Evolutionary conservation across 2,329 filamentous ascomycete genomes (phyloP).

Genomic region (Aspergillus fructus): DNA sequence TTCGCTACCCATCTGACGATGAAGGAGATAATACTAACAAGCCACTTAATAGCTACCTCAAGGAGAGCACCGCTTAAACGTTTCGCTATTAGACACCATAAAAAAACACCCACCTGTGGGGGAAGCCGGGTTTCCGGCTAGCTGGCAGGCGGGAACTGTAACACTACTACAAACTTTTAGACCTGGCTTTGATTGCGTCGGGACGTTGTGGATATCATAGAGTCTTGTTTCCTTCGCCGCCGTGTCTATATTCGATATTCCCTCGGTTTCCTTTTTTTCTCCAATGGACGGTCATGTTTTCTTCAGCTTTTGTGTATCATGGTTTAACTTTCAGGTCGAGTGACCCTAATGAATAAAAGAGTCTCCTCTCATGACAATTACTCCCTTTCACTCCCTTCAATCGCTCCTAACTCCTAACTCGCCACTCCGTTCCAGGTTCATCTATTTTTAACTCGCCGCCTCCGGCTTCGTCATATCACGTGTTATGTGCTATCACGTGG

Average conservation of each 20-base stretch:
- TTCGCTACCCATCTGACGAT: not conserved
- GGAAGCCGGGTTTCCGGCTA: conserved; percentile 10
- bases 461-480: not conserved
- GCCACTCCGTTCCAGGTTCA: not conserved
- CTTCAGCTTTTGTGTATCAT: conserved; percentile 22
- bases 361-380: conserved; percentile 25
- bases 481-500: not conserved
- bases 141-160: conserved; percentile 36
- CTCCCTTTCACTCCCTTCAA: not conserved
- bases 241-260: conserved; percentile 17
- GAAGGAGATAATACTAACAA: conserved; percentile 15
- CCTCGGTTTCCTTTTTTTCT: conserved; percentile 5
- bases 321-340: conserved; percentile 23
- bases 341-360: conserved; percentile 26
- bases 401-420: not conserved
- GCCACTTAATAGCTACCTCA: conserved; percentile 34
- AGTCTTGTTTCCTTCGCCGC: conserved; percentile 21
- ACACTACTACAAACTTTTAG: conserved; percentile 35
- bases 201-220: conserved; percentile 26
- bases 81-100: conserved; percentile 8
- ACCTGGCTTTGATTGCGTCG: conserved; percentile 33
- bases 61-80: conserved; percentile 38
- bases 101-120: conserved; percentile 9
- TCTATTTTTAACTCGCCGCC: not conserved
- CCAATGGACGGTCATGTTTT: conserved; percentile 16